Percentiles rank a stretch among this genome's conserved stretches.
Evolutionary conservation across 1,284 basidiomycete genomes (phyloP).

Genomic region (Malassezia sp.): DNA sequence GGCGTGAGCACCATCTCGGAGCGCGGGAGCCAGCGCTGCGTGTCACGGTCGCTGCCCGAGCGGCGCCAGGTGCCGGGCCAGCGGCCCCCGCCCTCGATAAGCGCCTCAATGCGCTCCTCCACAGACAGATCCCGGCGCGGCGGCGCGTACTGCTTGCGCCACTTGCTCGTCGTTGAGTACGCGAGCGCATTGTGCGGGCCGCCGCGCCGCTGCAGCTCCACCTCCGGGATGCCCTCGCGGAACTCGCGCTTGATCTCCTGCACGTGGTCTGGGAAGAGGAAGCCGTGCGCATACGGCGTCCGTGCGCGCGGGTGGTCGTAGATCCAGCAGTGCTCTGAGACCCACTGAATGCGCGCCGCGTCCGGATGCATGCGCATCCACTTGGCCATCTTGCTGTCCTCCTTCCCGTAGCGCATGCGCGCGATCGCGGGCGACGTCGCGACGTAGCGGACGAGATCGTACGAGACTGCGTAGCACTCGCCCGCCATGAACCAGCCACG

Average conservation of each 20-base stretch:
- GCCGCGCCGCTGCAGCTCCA: slow-evolving; percentile 44
- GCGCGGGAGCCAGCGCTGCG: slow-evolving; percentile 29
- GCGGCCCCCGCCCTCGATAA: slow-evolving; percentile 66
- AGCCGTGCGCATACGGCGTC: slow-evolving; percentile 83
- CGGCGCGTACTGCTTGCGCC: slow-evolving; percentile 65
- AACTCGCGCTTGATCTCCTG: slow-evolving; percentile 54
- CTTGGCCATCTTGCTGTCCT: slow-evolving; percentile 82
- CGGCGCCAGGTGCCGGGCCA: slow-evolving; percentile 52
- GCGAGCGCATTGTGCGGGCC: slow-evolving; percentile 54
- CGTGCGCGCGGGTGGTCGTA: slow-evolving; percentile 90
- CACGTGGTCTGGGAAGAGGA: slow-evolving; percentile 85
- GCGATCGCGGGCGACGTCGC: slow-evolving; percentile 62
- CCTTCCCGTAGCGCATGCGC: slow-evolving; percentile 64
- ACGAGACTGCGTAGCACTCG: slow-evolving; percentile 82
- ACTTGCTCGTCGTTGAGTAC: slow-evolving; percentile 74
- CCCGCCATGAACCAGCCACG: slow-evolving; percentile 93
- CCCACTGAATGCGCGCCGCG: slow-evolving; percentile 69
- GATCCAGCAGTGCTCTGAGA: slow-evolving; percentile 87
- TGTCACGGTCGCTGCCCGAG: slow-evolving; percentile 24
- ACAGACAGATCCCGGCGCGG: slow-evolving; percentile 60
- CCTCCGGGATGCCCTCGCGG: slow-evolving; percentile 44
- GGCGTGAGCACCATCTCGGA: slow-evolving; percentile 43
- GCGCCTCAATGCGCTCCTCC: slow-evolving; percentile 70
- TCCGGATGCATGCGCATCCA: slow-evolving; percentile 87
- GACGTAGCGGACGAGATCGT: slow-evolving; percentile 78